These are phyloP conservation scores for Calocybe indica DNA, from an alignment of 768 basidiomycete genomes.

Conservation along the genomic window DNA sequence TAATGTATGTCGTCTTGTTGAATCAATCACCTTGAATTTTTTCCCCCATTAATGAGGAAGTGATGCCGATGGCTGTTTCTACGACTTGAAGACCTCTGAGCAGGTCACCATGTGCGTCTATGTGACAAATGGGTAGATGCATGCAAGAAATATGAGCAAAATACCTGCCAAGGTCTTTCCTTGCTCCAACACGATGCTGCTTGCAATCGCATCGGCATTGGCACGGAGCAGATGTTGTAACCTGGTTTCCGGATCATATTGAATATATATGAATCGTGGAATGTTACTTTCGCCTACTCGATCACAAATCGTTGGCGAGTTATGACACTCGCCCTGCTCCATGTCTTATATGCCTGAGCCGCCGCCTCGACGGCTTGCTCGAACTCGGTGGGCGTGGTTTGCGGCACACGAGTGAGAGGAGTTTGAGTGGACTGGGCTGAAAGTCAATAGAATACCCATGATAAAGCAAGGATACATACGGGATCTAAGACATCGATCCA, in stretches of 20 bases:
- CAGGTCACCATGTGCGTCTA: constrained; percentile 91
- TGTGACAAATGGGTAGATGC: constrained; percentile 16
- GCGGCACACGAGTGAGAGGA: constrained; percentile 81
- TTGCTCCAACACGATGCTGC: constrained; percentile 90
- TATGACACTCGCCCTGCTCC: constrained; percentile 82
- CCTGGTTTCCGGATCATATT: constrained; percentile 32
- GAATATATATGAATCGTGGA: neutral
- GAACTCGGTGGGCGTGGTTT: constrained; percentile 80
- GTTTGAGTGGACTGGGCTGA: constrained; percentile 77
- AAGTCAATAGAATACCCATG: constrained; percentile 2
- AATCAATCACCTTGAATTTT: constrained; percentile 73
- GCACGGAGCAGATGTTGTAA: constrained; percentile 83
- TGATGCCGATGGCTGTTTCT: constrained; percentile 74
- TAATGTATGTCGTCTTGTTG: neutral
- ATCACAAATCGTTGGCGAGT: constrained; percentile 84
- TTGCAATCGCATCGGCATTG: constrained; percentile 81
- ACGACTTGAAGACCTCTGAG: constrained; percentile 89
- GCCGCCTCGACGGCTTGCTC: constrained; percentile 80
- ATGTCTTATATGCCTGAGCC: constrained; percentile 78
- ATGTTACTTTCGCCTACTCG: constrained; percentile 50
- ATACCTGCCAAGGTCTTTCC: constrained; percentile 87
- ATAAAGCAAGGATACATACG: constrained; percentile 35
- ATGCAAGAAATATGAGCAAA: constrained; percentile 5
- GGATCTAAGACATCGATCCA: constrained; percentile 92
- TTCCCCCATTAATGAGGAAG: constrained; percentile 82